Evolutionary conservation across 805 yeast genomes (phyloP).

Genomic region (Candida sonorensis): DNA sequence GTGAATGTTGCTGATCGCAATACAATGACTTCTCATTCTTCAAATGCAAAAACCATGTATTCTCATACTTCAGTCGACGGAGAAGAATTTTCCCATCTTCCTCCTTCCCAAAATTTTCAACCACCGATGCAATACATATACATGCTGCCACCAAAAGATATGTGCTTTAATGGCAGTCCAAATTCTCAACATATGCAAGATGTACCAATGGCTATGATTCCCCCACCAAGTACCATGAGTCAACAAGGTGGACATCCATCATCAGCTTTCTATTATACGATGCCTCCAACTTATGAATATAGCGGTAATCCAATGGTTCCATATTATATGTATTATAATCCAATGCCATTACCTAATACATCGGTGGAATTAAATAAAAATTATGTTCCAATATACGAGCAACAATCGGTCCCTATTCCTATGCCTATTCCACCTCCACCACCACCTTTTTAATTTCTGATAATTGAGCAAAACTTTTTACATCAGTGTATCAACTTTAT

Average conservation of each 20-base stretch:
- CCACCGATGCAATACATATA: conserved; percentile 23
- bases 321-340: conserved; percentile 26
- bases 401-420: not conserved
- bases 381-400: conserved; percentile 13
- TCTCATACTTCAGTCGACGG: conserved; percentile 24
- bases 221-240: conserved; percentile 9
- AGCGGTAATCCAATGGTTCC: conserved; percentile 22
- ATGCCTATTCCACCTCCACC: not conserved
- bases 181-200: conserved; percentile 8
- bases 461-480: too few relatives aligned
- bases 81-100: conserved; percentile 17
- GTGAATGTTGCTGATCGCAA: conserved; percentile 20
- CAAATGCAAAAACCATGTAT: conserved; percentile 20
- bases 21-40: conserved; percentile 20
- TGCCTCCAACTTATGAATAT: conserved; percentile 20
- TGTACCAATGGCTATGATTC: conserved; percentile 7
- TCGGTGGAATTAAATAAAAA: conserved; percentile 10
- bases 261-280: conserved; percentile 22
- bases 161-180: conserved; percentile 12
- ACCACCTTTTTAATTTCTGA: not conserved
- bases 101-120: too few relatives aligned
- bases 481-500: too few relatives aligned
- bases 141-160: conserved; percentile 23
- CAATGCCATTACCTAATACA: conserved; percentile 17
- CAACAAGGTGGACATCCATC: conserved; percentile 16